A percentile compares a stretch with the other conserved stretches of the same genome.
phyloP scores from a whole-genome alignment of 495 filamentous ascomycete species.

The Podospora anserina region DNA sequence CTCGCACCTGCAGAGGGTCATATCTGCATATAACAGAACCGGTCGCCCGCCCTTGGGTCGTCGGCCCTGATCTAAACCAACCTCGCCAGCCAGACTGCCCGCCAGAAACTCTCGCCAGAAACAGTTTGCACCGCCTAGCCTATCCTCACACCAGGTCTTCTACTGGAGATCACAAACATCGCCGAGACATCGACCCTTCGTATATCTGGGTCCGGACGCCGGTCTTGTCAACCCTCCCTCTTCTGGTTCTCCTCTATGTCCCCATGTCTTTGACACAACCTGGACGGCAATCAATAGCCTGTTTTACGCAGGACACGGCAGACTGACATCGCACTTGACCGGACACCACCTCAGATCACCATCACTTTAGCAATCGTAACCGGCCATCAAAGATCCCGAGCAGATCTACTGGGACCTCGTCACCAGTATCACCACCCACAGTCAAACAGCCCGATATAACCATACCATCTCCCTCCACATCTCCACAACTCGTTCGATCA shows the following conservation, averaged over 20 bases:
- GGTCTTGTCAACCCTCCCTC: conserved; percentile 10
- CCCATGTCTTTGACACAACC: conserved; percentile 44
- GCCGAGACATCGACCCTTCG: background rate
- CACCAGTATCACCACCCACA: background rate
- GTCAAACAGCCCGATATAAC: background rate
- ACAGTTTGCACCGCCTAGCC: conserved; percentile 13
- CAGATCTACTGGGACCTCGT: conserved; percentile 16
- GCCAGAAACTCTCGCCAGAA: conserved; percentile 9
- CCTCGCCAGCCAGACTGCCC: conserved; percentile 4
- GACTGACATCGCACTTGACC: conserved; percentile 33
- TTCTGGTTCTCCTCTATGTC: conserved; percentile 28
- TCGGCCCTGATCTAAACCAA: conserved; percentile 14
- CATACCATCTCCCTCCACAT: conserved; percentile 8
- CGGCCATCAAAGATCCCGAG: conserved; percentile 24
- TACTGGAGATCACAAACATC: conserved; percentile 11
- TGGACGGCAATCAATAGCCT: conserved; percentile 32
- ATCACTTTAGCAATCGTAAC: conserved; percentile 34
- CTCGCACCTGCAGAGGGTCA: background rate
- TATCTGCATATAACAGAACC: conserved; percentile 12
- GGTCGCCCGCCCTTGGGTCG: conserved; percentile 19
- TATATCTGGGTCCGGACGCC: conserved; percentile 20
- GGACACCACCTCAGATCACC: conserved; percentile 24
- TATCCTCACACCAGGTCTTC: conserved; percentile 22
- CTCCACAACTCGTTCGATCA: background rate
- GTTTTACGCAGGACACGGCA: conserved; percentile 42